Base-by-base conservation (phyloP, 176 grass and related monocot species). In the Carex cristatella region DNA sequence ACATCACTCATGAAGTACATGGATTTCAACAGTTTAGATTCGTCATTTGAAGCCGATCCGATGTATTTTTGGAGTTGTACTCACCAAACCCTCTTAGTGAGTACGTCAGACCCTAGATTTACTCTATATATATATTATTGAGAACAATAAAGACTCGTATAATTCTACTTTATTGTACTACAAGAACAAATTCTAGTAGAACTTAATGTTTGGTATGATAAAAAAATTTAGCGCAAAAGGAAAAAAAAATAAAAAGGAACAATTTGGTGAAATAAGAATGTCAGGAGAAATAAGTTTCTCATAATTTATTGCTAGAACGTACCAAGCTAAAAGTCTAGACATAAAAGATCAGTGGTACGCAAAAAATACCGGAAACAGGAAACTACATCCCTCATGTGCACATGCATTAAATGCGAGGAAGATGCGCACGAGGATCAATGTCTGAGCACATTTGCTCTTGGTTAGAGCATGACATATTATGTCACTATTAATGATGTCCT, bases 381-480 rank as follows among this genome's bases (percentile, higher is more conserved):
- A 7, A 76, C 10, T 9, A 4, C 42, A 44, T 48, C 0, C 0
- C 1, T 77, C 48, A 77, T 81, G 51, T 81, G 79, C 15, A 28
- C 79, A 81, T 64, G 79, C 13, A 53, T 65, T 83, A 66, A 83
- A 83, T 83, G 81, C 81, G 60, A 83, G 40, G 44, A 81, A 64
- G 62, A 83, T 83, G 81, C 65, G 81, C 81, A 69, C 81, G 28
- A 55, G 81, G 60, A 83, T 83, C 81, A 83, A 83, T 68, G 81
- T 83, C 81, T 83, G 81, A 66, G 81, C 81, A 83, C 81, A 69
- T 68, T 76, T 76, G 19, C 71, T 51, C 46, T 75, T 76, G 71
- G 48, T 53, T 76, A 30, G 71, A 76, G 19, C 71, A 76, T 54
- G 71, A 76, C 71, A 76, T 54, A 53, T 53, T 54, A 53, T 76